phyloP scores from a whole-genome alignment of 345 rosid species.

The Excoecaria cochinchinensis region DNA sequence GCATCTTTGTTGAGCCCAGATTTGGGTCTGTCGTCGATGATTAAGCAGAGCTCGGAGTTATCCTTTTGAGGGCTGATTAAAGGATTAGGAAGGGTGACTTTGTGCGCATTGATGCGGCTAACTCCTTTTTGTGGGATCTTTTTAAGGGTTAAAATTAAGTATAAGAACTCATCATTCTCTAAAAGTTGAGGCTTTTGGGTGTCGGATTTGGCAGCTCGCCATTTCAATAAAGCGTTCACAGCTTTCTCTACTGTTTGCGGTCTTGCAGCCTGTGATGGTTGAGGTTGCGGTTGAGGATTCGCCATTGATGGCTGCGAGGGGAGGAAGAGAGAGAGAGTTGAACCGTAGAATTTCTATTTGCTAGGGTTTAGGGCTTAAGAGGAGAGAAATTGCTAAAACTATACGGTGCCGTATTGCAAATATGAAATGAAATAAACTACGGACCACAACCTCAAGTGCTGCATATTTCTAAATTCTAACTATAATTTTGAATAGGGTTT shows the following conservation, averaged over 20 bases:
- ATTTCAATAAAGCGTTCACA: conserved; percentile 46
- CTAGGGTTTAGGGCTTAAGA: conserved; percentile 9
- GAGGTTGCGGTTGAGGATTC: neutral
- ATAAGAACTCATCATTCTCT: conserved; percentile 63
- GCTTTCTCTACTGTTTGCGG: conserved; percentile 43
- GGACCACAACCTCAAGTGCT: too few relatives aligned
- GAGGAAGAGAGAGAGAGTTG: too few relatives aligned
- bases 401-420: neutral
- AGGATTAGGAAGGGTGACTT: conserved; percentile 53
- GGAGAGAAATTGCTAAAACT: neutral
- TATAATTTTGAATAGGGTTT: too few relatives aligned
- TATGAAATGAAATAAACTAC: too few relatives aligned
- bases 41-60: conserved; percentile 59
- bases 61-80: conserved; percentile 38
- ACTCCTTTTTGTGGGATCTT: conserved; percentile 54
- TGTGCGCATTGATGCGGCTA: conserved; percentile 50
- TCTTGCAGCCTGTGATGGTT: conserved; percentile 28
- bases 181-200: conserved; percentile 62
- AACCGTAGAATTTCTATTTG: neutral
- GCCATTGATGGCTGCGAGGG: conserved; percentile 10
- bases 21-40: conserved; percentile 71
- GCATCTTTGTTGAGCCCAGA: conserved; percentile 58
- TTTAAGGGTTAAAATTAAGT: conserved; percentile 57
- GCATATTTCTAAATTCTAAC: too few relatives aligned
- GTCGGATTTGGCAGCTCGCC: conserved; percentile 47